Base-by-base conservation (phyloP, 352 stramenopile genomes). In the Globisporangium barbulae region DNA sequence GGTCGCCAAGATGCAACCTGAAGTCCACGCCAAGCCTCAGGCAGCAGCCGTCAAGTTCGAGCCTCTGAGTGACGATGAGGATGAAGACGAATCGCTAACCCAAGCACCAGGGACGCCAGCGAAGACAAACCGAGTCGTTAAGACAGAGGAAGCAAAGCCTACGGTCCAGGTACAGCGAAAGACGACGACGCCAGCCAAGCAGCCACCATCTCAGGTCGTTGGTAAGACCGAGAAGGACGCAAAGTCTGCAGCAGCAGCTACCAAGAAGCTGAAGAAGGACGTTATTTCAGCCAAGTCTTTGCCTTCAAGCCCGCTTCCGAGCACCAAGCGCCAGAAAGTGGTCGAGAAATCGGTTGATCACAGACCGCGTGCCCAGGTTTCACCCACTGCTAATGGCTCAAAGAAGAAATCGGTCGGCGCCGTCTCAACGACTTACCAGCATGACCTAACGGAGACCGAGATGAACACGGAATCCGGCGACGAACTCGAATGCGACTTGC, bases 401-500 rank as follows among this genome's bases (percentile, higher is more conserved):
- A 54, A 63, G 30, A 54, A 52, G 28, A 31, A 45, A 61, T 39
- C 8, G 35, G 41, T 15, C 22, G 5, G 1, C 5, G 4, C 31
- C 5, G 35, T 47, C 31, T 45, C 33, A 7, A 41, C 31, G 17
- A 21, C 4, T 5, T 15, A 58, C n/a, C 52, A 45, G 31, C 31
- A 45, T 8, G 53, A 50, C 12, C 22, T 60, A 12, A 52, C 54
- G 5, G 22, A 17, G n/a, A 31, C 17, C n/a, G 54, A 60, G 39
- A 49, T 45, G 53, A 25, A 60, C 53, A 25, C 54, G 21, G 22
- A 50, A 19, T 39, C 54, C 33, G 42, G 15, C 30, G n/a, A 63
- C 2, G 56, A 45, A 19, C n/a, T 45, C 5, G n/a, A 58, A 2
- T n/a, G 41, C 2, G 41, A 47, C 13, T 79, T 55, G 71, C 17